Evolutionary conservation across 768 basidiomycete genomes (phyloP), one percentile per base, ranked within the genome.

Genomic region (Austroboletus eburneus): DNA sequence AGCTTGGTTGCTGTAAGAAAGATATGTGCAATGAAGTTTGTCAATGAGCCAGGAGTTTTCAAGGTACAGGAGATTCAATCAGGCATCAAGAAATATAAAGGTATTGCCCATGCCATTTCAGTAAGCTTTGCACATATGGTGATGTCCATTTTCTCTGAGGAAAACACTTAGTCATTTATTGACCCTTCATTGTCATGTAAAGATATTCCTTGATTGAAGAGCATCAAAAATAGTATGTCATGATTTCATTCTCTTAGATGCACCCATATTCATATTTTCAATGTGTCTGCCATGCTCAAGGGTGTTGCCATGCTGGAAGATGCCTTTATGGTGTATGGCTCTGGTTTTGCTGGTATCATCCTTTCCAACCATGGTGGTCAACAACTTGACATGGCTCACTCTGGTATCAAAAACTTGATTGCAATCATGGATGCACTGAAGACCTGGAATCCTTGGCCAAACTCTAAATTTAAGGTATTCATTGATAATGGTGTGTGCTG

Each of bases 1-100:
- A 96, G 55, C 80, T 96, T 13, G 93, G 93, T 40, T 79, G 91
- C 17, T 77, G 92, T 48, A 90, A 93, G 64, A 91, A 93, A 42
- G 92, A 94, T 59, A 95, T 96, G 91, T 77, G 91, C 14, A n/a
- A 86, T 86, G 83, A 94, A 91, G 63, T 93, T 95, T 51, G 89
- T 87, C 30, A 90, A 86, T 9, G 85, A 83, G 27, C 46, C 55
- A 17, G 63, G 58, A 13, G 56, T 57, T 3, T 57, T 49, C 10
- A 59, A 49, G 30, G 57, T 64, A 4, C 59, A 61, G 37, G 52
- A 53, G 22, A 59, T 59, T 36, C 54, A 53, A 18, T 54, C 57
- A 1, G 62, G 56, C 3, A 54, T 59, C 23, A 55, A 57, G 30
- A 76, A 76, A 58, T 65, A 68, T 45, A 67, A 95, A 63, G 92